Conservation (phyloP, 495 filamentous ascomycete species). For the Cercophora scortea region DNA sequence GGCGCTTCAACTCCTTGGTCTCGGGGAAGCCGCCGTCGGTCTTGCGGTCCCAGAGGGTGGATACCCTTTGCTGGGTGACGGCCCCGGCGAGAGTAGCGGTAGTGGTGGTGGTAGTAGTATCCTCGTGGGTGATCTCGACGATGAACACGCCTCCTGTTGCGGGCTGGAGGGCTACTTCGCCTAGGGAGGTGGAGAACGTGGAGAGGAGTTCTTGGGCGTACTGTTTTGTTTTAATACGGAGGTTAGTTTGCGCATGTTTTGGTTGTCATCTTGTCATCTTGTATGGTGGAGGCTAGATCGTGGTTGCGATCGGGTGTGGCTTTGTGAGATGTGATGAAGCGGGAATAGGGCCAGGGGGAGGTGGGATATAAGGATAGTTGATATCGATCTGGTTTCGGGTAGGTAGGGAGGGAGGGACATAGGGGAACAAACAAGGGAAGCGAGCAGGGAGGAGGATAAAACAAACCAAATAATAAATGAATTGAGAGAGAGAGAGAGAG, state of each 20-base stretch:
- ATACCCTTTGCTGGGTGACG: too few relatives aligned
- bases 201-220: slow-evolving; percentile 96
- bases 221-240: slow-evolving; percentile 28
- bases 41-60: slow-evolving; percentile 82
- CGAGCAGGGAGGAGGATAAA: not conserved
- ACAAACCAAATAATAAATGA: not conserved
- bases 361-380: too few relatives aligned
- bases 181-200: slow-evolving; percentile 81
- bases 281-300: too few relatives aligned
- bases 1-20: slow-evolving; percentile 80
- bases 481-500: not conserved
- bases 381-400: too few relatives aligned
- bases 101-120: not conserved
- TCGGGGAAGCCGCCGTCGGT: slow-evolving; percentile 85
- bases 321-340: too few relatives aligned
- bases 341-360: too few relatives aligned
- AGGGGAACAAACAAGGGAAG: not conserved
- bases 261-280: not conserved
- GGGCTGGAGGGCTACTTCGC: slow-evolving; percentile 86
- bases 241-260: not conserved
- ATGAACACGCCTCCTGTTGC: slow-evolving; percentile 77
- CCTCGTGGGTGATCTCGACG: slow-evolving; percentile 48
- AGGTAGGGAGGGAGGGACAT: not conserved
- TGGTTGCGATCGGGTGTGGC: too few relatives aligned
- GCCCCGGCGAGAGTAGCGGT: slow-evolving; percentile 13